Evolutionary conservation across 75 land plant genomes (phyloP).

Genomic region (Cryptomeria japonica): DNA sequence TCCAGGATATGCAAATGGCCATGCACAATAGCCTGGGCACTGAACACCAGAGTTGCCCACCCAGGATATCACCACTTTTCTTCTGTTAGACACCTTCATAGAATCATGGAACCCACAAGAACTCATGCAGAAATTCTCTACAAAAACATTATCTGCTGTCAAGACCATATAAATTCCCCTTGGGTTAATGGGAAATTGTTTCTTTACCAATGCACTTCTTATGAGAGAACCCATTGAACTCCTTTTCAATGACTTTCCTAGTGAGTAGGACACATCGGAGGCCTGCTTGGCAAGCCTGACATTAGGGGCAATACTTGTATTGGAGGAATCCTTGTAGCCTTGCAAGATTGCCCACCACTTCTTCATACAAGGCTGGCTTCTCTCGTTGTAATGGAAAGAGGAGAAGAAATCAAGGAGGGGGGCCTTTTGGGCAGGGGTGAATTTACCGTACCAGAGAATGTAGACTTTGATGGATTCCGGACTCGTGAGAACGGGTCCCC

Average conservation of each 20-base stretch:
- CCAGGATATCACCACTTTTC: constrained; percentile 31
- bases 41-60: constrained; percentile 37
- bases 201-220: constrained; percentile 5
- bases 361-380: constrained; percentile 17
- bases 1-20: constrained; percentile 29
- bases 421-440: constrained; percentile 58
- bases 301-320: neutral
- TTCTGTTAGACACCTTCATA: neutral
- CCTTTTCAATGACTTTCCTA: constrained; percentile 51
- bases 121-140: constrained; percentile 75
- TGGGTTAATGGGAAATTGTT: constrained; percentile 21
- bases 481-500: constrained; percentile 62
- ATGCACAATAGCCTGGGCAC: constrained; percentile 42
- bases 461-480: constrained; percentile 33
- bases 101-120: constrained; percentile 59
- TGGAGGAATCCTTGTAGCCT: constrained; percentile 15
- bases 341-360: constrained; percentile 32
- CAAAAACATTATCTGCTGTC: constrained; percentile 65
- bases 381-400: constrained; percentile 31
- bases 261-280: constrained; percentile 32
- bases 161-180: constrained; percentile 50
- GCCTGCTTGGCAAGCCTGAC: constrained; percentile 37
- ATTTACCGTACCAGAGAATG: constrained; percentile 80
- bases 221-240: constrained; percentile 17
- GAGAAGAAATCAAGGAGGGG: constrained; percentile 59